phyloP scores from a whole-genome alignment of 2,329 filamentous ascomycete species.

The Beauveria australis region DNA sequence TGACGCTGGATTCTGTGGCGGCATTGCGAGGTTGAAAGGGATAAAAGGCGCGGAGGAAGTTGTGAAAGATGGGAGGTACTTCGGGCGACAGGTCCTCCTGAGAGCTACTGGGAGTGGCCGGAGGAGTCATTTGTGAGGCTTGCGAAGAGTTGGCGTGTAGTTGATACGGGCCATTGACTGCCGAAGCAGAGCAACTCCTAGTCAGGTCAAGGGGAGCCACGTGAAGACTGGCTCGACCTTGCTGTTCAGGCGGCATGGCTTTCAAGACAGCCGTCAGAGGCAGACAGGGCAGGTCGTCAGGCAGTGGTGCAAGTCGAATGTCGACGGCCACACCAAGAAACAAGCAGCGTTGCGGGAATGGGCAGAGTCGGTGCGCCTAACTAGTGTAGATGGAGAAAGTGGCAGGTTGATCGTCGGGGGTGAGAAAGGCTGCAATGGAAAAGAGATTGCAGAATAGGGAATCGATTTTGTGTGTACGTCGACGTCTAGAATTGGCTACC shows the following conservation, averaged over 20 bases:
- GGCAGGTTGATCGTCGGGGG: not conserved
- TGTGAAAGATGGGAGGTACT: constrained; percentile 69
- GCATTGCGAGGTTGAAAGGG: constrained; percentile 76
- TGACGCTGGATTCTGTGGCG: constrained; percentile 77
- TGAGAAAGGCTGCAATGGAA: not conserved
- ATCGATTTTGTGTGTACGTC: not conserved
- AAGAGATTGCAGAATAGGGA: not conserved
- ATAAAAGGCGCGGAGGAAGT: constrained; percentile 90
- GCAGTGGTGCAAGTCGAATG: constrained; percentile 9
- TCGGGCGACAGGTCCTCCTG: constrained; percentile 46
- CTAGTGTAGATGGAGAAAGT: not conserved
- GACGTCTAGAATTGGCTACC: not conserved
- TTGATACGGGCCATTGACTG: constrained; percentile 23
- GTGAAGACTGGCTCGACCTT: constrained; percentile 49
- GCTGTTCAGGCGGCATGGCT: constrained; percentile 23
- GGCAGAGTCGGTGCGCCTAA: not conserved
- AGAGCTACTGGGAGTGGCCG: constrained; percentile 63
- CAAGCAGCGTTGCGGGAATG: not conserved
- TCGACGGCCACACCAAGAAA: constrained; percentile 11
- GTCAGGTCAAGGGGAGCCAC: constrained; percentile 51
- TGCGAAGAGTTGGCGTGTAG: constrained; percentile 29
- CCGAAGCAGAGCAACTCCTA: constrained; percentile 28
- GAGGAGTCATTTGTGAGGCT: constrained; percentile 64
- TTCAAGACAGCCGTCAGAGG: not conserved
- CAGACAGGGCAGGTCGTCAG: constrained; percentile 5